A percentile compares a stretch with the other conserved stretches of the same genome.
These are phyloP conservation scores for Nepenthes mirabilis DNA, from an alignment of 148 eudicot species.

Conservation along the genomic window DNA sequence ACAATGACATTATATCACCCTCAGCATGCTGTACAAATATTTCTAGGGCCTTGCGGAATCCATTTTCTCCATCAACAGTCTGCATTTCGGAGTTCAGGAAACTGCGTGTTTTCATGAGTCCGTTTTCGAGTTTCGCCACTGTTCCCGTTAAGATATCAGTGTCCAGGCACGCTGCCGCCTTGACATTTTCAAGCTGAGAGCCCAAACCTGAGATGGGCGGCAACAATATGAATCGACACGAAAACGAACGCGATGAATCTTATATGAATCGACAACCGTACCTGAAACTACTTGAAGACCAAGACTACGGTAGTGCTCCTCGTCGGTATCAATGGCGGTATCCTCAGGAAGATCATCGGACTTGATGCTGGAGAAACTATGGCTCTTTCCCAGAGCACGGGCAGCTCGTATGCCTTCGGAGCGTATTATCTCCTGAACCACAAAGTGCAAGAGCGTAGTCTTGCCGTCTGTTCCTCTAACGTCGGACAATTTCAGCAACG, in stretches of 20 bases:
- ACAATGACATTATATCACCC: constrained; percentile 31
- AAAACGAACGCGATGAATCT: too few relatives aligned
- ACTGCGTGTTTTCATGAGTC: constrained; percentile 35
- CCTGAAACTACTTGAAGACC: constrained; percentile 62
- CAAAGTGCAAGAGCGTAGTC: constrained; percentile 70
- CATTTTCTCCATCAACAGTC: constrained; percentile 29
- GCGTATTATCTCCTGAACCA: constrained; percentile 66
- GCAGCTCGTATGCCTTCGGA: constrained; percentile 71
- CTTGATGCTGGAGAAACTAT: constrained; percentile 19
- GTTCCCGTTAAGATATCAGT: constrained; percentile 45
- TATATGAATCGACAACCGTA: too few relatives aligned
- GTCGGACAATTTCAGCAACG: constrained; percentile 62
- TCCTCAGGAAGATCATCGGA: constrained; percentile 37
- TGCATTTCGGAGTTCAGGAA: constrained; percentile 47
- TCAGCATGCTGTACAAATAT: constrained; percentile 51
- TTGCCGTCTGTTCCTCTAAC: constrained; percentile 73
- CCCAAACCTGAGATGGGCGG: constrained; percentile 19
- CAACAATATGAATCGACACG: too few relatives aligned
- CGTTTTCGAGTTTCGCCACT: constrained; percentile 38
- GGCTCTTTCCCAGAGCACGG: constrained; percentile 35
- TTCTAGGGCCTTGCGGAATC: constrained; percentile 38
- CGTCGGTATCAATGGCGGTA: constrained; percentile 34
- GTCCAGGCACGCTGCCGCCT: constrained; percentile 61
- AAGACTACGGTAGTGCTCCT: constrained; percentile 42
- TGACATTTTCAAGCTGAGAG: constrained; percentile 54